Base-by-base conservation (phyloP, 176 grass and related monocot genomes). In the Aegilops tauschii region DNA sequence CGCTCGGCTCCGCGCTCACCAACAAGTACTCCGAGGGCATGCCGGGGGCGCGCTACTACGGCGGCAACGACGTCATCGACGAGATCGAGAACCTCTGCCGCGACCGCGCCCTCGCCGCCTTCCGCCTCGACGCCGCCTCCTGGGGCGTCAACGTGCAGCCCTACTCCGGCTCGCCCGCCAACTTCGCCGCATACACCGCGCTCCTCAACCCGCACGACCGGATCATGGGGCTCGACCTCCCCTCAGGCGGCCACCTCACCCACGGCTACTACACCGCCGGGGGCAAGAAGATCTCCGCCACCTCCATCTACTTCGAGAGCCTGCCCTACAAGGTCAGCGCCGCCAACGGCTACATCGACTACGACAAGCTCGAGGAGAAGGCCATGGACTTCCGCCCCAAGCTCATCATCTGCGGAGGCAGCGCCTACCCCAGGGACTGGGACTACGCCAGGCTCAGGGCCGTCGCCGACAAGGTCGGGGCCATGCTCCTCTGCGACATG, bases 21-120 rank as follows among this genome's bases (percentile, higher is more conserved):
- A 99, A 99, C 90, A 99, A 99, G 94, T 99, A 99, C 77, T 99
- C 97, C 13, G 97, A 99, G 90, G 97, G 97, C 30, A 94, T 99
- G 97, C 97, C 97, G 0, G 97, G 97, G 0, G 89, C 89, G 44
- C 90, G 97, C 74, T 99, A 99, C 90, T 97, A 99, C 71, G 97
- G 97, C 49, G 94, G 97, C 1, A 99, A 99, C 80, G 94, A 99
- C 70, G 90, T 96, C 87, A 96, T 99, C 76, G 97, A 99, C 88
- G 86, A 91, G 70, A 94, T 99, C 82, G 97, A 99, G 87, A 89
- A 94, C 31, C 87, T 97, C 87, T 99, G 97, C 92, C 91, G 92
- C 49, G 42, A 80, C 72, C 92, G 97, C 67, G 97, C 97, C 21
- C 94, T 99, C 82, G 85, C 78, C 13, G 89, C 94, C 32, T 99